Evolutionary conservation across 2,329 filamentous ascomycete genomes (phyloP).

Genomic region (Ophiostoma pallidulum): DNA sequence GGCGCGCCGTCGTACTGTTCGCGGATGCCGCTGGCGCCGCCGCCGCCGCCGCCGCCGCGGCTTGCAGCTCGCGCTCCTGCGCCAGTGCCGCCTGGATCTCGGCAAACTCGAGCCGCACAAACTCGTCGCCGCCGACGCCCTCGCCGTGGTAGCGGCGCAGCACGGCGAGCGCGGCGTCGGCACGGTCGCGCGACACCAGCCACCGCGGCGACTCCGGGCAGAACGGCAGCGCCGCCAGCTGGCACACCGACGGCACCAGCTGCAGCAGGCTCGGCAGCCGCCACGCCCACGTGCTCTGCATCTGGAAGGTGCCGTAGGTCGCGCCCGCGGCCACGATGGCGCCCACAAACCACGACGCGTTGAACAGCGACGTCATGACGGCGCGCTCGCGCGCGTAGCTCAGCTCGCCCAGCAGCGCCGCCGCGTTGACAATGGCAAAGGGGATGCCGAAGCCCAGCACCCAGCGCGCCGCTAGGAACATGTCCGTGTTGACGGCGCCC

Average conservation of each 20-base stretch:
- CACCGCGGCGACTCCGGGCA: conserved; percentile 40
- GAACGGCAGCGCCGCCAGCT: neutral
- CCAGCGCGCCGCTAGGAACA: conserved; percentile 60
- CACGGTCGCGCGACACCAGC: conserved; percentile 39
- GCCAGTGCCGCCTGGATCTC: conserved; percentile 43
- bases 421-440: conserved; percentile 27
- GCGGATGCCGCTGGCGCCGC: neutral
- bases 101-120: conserved; percentile 46
- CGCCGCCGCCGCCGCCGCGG: neutral
- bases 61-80: neutral
- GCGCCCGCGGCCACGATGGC: conserved; percentile 65
- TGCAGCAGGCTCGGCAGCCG: conserved; percentile 38
- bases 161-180: conserved; percentile 44
- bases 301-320: conserved; percentile 46
- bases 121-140: conserved; percentile 40
- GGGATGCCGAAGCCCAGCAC: conserved; percentile 56
- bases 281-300: conserved; percentile 17
- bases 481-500: conserved; percentile 47
- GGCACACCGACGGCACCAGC: conserved; percentile 14
- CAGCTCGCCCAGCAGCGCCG: conserved; percentile 40
- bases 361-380: conserved; percentile 63
- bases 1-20: neutral
- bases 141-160: conserved; percentile 50
- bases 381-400: conserved; percentile 71
- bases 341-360: conserved; percentile 75